Conservation (phyloP, 225 moss, liverwort and hornwort species). For the Takakia lepidozioides region DNA sequence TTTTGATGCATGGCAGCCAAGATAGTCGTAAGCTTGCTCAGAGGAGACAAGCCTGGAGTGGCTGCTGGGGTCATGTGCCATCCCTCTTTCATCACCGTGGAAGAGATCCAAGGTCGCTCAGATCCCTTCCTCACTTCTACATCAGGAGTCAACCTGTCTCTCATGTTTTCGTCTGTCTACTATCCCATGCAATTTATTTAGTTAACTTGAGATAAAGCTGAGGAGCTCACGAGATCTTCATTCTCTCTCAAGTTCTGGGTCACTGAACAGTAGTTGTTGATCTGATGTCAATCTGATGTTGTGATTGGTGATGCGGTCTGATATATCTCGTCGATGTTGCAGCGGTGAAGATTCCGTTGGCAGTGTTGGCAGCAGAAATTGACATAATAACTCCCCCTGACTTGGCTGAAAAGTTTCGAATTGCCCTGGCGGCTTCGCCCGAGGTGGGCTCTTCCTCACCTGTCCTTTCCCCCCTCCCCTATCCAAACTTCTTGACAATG, state of each 20-base stretch:
- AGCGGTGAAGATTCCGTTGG: constrained; percentile 58
- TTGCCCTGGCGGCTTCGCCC: constrained; percentile 16
- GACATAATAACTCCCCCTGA: constrained; percentile 39
- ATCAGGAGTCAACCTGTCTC: too few species aligned
- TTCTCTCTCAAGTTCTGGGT: too few species aligned
- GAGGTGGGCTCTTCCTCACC: constrained; percentile 10
- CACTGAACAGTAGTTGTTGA: too few species aligned
- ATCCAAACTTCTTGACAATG: background rate
- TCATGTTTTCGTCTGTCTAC: too few species aligned
- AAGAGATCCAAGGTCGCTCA: constrained; percentile 36
- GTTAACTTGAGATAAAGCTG: too few species aligned
- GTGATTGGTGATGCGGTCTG: too few species aligned
- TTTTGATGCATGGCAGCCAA: constrained; percentile 19
- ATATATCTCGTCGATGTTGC: too few species aligned
- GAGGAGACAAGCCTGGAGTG: constrained; percentile 31
- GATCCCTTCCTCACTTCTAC: background rate
- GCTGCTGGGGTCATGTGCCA: constrained; percentile 35
- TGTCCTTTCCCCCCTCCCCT: too few species aligned
- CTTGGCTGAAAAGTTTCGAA: constrained; percentile 21
- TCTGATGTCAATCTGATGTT: too few species aligned
- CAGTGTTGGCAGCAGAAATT: constrained; percentile 36
- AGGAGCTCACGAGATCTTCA: too few species aligned
- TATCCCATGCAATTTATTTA: too few species aligned
- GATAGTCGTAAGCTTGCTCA: constrained; percentile 26
- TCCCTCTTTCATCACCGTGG: constrained; percentile 37